These are phyloP conservation scores for Pulveroboletus frians DNA, from an alignment of 768 basidiomycete species.

Conservation along the genomic window DNA sequence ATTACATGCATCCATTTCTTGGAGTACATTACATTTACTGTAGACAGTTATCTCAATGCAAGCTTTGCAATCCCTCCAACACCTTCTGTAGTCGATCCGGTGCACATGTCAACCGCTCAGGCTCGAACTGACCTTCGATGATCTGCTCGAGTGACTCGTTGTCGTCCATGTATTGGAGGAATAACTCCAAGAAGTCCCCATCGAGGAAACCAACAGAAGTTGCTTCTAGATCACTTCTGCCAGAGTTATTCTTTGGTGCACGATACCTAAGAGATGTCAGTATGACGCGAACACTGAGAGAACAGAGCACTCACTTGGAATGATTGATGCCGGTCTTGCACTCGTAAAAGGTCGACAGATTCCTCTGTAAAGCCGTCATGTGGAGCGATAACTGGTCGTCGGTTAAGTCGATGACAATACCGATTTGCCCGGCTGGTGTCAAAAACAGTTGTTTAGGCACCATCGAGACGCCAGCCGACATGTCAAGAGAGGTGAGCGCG, in stretches of 20 bases:
- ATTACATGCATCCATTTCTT: constrained; percentile 16
- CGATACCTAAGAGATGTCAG: constrained; percentile 49
- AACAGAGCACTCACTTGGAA: constrained; percentile 42
- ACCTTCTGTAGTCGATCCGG: constrained; percentile 33
- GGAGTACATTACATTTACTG: constrained; percentile 13
- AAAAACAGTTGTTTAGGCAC: constrained; percentile 65
- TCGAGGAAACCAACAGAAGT: constrained; percentile 77
- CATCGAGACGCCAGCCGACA: constrained; percentile 38
- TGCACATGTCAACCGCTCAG: constrained; percentile 50
- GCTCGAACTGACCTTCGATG: constrained; percentile 51
- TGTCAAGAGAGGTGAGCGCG: constrained; percentile 43
- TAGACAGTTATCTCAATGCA: constrained; percentile 40
- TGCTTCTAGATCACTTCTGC: constrained; percentile 53
- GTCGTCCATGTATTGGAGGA: constrained; percentile 41
- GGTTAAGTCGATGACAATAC: constrained; percentile 58
- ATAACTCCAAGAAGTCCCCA: constrained; percentile 76
- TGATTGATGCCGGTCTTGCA: constrained; percentile 57
- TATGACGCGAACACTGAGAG: background rate
- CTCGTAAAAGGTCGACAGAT: constrained; percentile 52
- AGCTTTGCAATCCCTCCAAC: constrained; percentile 48
- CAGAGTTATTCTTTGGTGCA: constrained; percentile 53
- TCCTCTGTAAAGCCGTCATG: constrained; percentile 70
- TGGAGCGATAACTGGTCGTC: constrained; percentile 47
- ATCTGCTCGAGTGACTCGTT: constrained; percentile 45
- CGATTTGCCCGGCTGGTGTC: constrained; percentile 75